A percentile compares a stretch with the other conserved stretches of the same genome.
phyloP scores from a whole-genome alignment of 495 filamentous ascomycete genomes.

The Xylaria grammica region DNA sequence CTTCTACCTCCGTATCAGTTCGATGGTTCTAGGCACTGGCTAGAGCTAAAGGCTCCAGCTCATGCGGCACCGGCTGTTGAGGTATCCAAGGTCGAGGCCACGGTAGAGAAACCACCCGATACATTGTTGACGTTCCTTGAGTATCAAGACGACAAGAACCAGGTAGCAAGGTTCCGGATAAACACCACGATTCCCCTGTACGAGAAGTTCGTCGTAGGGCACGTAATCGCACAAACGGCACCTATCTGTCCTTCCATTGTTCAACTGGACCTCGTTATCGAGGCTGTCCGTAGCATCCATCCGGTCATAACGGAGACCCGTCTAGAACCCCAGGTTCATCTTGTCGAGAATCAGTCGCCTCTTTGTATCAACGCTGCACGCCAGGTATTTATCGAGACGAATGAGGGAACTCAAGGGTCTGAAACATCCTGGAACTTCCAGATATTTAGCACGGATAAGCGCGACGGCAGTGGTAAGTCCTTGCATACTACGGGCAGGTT shows the following conservation, averaged over 20 bases:
- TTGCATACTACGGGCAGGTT: slow-evolving; percentile 36
- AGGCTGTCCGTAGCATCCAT: neutral
- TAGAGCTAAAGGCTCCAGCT: slow-evolving; percentile 31
- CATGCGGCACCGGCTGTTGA: too few relatives aligned
- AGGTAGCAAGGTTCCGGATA: neutral
- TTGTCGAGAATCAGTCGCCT: neutral
- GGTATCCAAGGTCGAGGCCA: neutral
- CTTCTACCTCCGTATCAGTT: slow-evolving; percentile 52
- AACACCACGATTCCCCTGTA: neutral
- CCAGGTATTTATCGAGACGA: neutral
- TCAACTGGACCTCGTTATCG: neutral
- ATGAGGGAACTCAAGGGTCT: neutral
- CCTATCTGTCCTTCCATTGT: neutral
- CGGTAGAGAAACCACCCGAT: neutral
- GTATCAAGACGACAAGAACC: neutral
- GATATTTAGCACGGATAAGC: neutral
- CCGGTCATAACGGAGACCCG: neutral
- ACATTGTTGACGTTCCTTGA: neutral
- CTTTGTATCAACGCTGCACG: neutral
- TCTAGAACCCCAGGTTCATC: neutral
- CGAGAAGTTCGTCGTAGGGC: neutral
- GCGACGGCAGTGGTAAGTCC: slow-evolving; percentile 26
- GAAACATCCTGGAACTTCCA: neutral
- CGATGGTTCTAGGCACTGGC: slow-evolving; percentile 42
- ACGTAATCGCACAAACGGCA: neutral